These are phyloP conservation scores for Parsonsia alboflavescens DNA, from an alignment of 257 asterid genomes.

Conservation along the genomic window DNA sequence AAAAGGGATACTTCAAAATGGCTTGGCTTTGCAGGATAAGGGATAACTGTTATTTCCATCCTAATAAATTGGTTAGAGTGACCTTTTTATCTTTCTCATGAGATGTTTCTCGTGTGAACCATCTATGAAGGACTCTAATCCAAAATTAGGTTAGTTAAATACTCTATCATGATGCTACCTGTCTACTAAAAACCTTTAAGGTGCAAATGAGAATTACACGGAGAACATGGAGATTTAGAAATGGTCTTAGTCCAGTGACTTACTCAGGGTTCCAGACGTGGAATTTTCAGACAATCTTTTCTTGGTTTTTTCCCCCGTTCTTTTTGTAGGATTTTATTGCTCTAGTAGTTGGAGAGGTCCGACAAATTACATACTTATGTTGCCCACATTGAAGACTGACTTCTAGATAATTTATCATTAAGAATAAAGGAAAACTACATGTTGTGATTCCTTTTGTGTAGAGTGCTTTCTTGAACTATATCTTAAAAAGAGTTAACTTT, in stretches of 20 bases:
- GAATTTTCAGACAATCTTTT: neutral
- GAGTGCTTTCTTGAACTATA: too few species aligned
- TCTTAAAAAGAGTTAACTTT: neutral
- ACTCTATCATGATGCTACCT: neutral
- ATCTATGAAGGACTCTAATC: neutral
- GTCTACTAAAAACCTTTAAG: neutral
- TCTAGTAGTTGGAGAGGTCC: neutral
- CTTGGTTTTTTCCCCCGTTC: neutral
- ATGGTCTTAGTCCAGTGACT: neutral
- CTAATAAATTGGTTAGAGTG: neutral
- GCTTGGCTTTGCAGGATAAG: neutral
- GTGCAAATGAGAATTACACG: neutral
- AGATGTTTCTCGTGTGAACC: neutral
- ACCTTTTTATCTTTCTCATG: neutral
- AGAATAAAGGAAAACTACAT: neutral
- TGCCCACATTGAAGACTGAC: neutral
- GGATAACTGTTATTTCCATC: neutral
- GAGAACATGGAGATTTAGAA: neutral
- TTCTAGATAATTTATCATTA: neutral
- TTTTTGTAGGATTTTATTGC: neutral
- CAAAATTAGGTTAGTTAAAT: neutral
- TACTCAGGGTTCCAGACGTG: neutral
- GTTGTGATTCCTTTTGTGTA: neutral
- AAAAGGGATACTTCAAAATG: neutral
- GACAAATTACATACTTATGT: constrained; percentile 1